These are phyloP conservation scores for Trichoderma afroharzianum DNA, from an alignment of 2,329 filamentous ascomycete species.

Conservation along the genomic window DNA sequence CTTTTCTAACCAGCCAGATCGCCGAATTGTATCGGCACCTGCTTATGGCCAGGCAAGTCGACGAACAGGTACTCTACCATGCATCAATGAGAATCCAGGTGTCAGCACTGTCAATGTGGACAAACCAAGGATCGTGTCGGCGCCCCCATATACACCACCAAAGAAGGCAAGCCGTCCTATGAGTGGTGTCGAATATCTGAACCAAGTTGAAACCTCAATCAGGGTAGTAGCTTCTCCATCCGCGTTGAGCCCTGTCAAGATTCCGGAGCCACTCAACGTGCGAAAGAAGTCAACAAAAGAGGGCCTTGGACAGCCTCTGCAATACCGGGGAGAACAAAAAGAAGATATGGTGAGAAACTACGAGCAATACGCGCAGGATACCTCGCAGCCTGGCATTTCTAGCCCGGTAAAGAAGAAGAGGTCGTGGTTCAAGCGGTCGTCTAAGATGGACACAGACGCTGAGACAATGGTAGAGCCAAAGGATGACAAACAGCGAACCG, in stretches of 20 bases:
- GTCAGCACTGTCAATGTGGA: conserved; percentile 25
- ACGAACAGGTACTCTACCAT: conserved; percentile 41
- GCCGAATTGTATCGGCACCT: conserved; percentile 52
- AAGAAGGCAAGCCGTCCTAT: conserved; percentile 32
- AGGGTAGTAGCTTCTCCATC: conserved; percentile 52
- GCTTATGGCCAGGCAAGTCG: conserved; percentile 38
- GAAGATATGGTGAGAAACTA: conserved; percentile 20
- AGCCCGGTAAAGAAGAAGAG: conserved; percentile 41
- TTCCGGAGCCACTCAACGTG: conserved; percentile 40
- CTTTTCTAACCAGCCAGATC: conserved; percentile 36
- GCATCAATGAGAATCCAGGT: conserved; percentile 45
- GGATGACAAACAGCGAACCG: conserved; percentile 11
- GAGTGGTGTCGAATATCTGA: conserved; percentile 43
- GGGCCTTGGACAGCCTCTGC: conserved; percentile 22
- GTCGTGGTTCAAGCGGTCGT: conserved; percentile 50
- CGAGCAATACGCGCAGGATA: conserved; percentile 21
- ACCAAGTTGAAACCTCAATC: conserved; percentile 49
- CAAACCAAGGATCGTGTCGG: conserved; percentile 46
- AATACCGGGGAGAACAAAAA: conserved; percentile 18
- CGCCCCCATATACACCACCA: conserved; percentile 38
- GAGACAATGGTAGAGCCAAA: conserved; percentile 2
- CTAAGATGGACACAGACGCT: conserved; percentile 30
- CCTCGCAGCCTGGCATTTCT: conserved; percentile 4
- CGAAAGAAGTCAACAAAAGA: conserved; percentile 36
- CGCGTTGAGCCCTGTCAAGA: conserved; percentile 31